Conservation (phyloP, 129 eudicot genomes). For the Smallanthus sonchifolius region DNA sequence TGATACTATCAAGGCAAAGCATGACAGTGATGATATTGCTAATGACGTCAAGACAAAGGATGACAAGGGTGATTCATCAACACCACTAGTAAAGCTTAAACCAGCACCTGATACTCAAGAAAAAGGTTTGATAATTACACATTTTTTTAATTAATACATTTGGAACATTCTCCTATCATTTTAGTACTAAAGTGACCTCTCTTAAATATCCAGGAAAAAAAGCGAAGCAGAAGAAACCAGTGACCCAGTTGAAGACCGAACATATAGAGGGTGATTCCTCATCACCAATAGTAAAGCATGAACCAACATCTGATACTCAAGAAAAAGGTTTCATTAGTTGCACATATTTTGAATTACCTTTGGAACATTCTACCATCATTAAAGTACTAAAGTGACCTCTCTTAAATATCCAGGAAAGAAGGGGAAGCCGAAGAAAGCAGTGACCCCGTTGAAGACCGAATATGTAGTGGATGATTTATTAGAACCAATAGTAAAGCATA, state of each 20-base stretch:
- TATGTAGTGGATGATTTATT: conserved; percentile 35
- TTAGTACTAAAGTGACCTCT: neutral
- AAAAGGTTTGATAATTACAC: conserved; percentile 31
- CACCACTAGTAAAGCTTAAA: conserved; percentile 22
- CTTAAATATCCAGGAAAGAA: conserved; percentile 28
- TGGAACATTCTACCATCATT: neutral
- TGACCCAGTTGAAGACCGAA: conserved; percentile 12
- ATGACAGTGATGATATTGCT: conserved; percentile 13
- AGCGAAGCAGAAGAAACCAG: conserved; percentile 30
- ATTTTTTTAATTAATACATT: neutral
- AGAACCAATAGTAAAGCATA: conserved; percentile 38
- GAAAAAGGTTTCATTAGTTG: conserved; percentile 38
- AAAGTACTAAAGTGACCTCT: neutral
- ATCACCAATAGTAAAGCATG: conserved; percentile 24
- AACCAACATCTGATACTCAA: conserved; percentile 29
- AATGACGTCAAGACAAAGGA: conserved; percentile 24
- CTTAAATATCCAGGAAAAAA: conserved; percentile 28
- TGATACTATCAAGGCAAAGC: conserved; percentile 24
- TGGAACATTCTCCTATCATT: neutral
- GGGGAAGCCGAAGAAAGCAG: conserved; percentile 30
- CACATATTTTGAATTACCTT: neutral
- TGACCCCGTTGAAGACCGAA: conserved; percentile 12
- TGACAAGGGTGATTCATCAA: conserved; percentile 24
- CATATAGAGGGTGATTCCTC: conserved; percentile 35
- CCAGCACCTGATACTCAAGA: conserved; percentile 28